phyloP scores from a whole-genome alignment of 345 rosid species.

The Eucalyptus sideroxylon region DNA sequence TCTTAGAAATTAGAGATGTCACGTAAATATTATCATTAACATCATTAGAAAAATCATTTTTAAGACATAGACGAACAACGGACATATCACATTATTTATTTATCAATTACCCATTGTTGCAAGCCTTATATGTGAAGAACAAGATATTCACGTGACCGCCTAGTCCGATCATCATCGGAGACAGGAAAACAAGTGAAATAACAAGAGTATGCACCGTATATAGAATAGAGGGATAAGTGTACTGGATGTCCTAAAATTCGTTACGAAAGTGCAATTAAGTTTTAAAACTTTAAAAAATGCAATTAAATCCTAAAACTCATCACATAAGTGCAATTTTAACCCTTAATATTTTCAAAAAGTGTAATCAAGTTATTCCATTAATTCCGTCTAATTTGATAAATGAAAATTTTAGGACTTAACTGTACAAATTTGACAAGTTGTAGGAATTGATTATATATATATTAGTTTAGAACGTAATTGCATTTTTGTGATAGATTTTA shows the following conservation, averaged over 20 bases:
- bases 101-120: neutral
- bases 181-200: neutral
- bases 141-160: neutral
- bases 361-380: neutral
- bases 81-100: neutral
- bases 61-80: neutral
- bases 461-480: too few species aligned
- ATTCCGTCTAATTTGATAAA: neutral
- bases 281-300: too few species aligned
- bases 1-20: neutral
- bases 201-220: neutral
- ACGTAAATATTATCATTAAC: neutral
- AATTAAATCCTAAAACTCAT: too few species aligned
- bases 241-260: accelerated
- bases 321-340: neutral
- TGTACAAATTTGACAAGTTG: too few species aligned
- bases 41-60: neutral
- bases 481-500: too few species aligned
- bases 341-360: neutral
- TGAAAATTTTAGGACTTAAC: neutral
- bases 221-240: neutral
- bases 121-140: neutral
- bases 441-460: too few species aligned
- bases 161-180: neutral
- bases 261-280: too few species aligned